These are phyloP conservation scores for Tulasnella sp. DNA, from an alignment of 768 basidiomycete genomes.

Conservation along the genomic window DNA sequence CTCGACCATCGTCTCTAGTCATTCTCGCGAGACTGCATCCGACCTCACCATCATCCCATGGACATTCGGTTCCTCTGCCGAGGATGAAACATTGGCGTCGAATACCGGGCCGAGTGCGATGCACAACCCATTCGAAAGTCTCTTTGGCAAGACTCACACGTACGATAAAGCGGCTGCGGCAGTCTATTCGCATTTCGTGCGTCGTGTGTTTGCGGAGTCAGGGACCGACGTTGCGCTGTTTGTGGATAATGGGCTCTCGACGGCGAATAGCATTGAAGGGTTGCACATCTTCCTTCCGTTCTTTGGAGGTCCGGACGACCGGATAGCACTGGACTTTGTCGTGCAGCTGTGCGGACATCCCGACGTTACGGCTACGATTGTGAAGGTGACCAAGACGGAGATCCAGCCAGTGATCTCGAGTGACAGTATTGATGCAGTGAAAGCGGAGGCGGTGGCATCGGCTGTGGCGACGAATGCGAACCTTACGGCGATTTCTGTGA, in stretches of 20 bases:
- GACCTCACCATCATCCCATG: conserved; percentile 81
- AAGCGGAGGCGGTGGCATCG: conserved; percentile 5
- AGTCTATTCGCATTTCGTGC: conserved; percentile 71
- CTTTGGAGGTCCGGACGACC: conserved; percentile 90
- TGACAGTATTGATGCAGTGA: conserved; percentile 21
- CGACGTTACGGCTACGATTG: conserved; percentile 55
- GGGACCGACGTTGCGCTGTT: conserved; percentile 73
- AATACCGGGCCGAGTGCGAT: conserved; percentile 11
- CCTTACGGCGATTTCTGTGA: conserved; percentile 13
- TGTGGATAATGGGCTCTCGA: conserved; percentile 54
- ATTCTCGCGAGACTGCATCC: conserved; percentile 42
- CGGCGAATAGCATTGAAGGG: conserved; percentile 7
- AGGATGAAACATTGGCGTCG: conserved; percentile 15
- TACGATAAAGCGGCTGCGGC: conserved; percentile 40
- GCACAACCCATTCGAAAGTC: conserved; percentile 59
- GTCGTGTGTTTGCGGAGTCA: conserved; percentile 62
- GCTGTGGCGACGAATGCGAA: conserved; percentile 1
- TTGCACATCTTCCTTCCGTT: conserved; percentile 77
- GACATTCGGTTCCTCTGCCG: conserved; percentile 37
- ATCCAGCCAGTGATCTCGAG: conserved; percentile 3
- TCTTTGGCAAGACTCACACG: conserved; percentile 42
- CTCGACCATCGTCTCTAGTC: conserved; percentile 47
- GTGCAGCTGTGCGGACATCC: conserved; percentile 56
- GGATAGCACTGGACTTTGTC: conserved; percentile 67
- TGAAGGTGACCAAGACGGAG: conserved; percentile 43